phyloP scores from a whole-genome alignment of 495 filamentous ascomycete genomes.

The Ramalina intermedia region DNA sequence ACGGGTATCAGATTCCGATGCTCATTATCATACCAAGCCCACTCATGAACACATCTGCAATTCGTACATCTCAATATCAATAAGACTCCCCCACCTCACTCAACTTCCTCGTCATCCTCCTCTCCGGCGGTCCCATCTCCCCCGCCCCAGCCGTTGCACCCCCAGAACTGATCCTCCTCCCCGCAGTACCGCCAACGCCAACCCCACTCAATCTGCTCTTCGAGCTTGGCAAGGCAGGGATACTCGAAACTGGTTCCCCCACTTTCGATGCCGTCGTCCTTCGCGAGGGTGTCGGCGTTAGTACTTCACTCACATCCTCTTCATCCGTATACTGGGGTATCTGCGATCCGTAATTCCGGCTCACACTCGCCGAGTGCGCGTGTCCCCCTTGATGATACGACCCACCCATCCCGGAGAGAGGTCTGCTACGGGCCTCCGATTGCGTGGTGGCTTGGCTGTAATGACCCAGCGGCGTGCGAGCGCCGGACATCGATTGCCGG shows the following conservation, averaged over 20 bases:
- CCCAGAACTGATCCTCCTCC: conserved; percentile 33
- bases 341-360: conserved; percentile 14
- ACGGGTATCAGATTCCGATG: too few species aligned
- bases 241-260: conserved; percentile 34
- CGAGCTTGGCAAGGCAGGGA: conserved; percentile 35
- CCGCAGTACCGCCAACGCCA: background rate
- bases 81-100: conserved; percentile 57
- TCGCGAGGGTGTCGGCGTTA: conserved; percentile 33
- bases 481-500: conserved; percentile 49
- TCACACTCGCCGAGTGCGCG: conserved; percentile 24
- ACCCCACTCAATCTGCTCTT: conserved; percentile 22
- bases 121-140: conserved; percentile 38
- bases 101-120: conserved; percentile 30
- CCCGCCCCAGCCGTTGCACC: conserved; percentile 32
- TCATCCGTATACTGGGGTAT: conserved; percentile 10
- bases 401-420: conserved; percentile 42
- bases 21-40: too few species aligned
- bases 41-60: too few species aligned
- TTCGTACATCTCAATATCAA: conserved; percentile 18
- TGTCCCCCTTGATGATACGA: conserved; percentile 19
- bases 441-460: conserved; percentile 21
- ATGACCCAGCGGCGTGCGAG: conserved; percentile 48
- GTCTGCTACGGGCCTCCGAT: conserved; percentile 25
- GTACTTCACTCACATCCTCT: conserved; percentile 20
- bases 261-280: conserved; percentile 29